Evolutionary conservation across 2,329 filamentous ascomycete species (phyloP).

Genomic region (Amauroascus niger): DNA sequence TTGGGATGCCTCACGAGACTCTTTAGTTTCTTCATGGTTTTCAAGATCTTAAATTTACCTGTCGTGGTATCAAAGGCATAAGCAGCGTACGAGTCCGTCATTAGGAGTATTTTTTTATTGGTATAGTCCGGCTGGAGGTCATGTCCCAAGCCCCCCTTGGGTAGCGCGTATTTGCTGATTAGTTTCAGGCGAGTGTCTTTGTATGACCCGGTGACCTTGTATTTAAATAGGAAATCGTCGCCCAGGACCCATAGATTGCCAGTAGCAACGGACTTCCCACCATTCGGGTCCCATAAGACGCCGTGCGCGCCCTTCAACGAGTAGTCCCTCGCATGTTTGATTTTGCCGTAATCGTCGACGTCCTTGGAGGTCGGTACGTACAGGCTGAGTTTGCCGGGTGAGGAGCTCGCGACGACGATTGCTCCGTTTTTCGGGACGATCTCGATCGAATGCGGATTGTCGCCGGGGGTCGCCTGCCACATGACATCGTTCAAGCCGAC

Average conservation of each 20-base stretch:
- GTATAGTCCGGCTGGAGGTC: slow-evolving; percentile 18
- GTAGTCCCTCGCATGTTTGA: slow-evolving; percentile 10
- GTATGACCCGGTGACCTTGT: slow-evolving; percentile 9
- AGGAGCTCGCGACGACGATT: slow-evolving; percentile 17
- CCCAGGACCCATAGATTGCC: slow-evolving; percentile 12
- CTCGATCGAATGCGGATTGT: slow-evolving; percentile 18
- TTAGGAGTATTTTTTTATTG: slow-evolving; percentile 15
- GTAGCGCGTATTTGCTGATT: slow-evolving; percentile 4
- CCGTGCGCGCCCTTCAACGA: slow-evolving; percentile 10
- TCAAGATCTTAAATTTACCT: slow-evolving; percentile 14
- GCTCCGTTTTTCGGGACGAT: slow-evolving; percentile 16
- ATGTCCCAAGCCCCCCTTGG: slow-evolving; percentile 15
- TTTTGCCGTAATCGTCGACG: slow-evolving; percentile 13
- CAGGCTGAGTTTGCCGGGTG: slow-evolving; percentile 15
- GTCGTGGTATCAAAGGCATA: slow-evolving; percentile 16
- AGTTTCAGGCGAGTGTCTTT: slow-evolving; percentile 6
- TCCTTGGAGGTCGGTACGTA: slow-evolving; percentile 15
- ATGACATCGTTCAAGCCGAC: slow-evolving; percentile 13
- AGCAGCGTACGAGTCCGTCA: slow-evolving; percentile 17
- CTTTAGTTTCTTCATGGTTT: slow-evolving; percentile 14
- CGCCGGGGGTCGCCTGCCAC: slow-evolving; percentile 15
- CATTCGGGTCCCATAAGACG: slow-evolving; percentile 14
- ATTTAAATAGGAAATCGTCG: slow-evolving; percentile 10
- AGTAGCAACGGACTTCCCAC: background rate
- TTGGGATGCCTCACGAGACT: slow-evolving; percentile 15